These are phyloP conservation scores for Alternaria sp. DNA, from an alignment of 2,329 filamentous ascomycete genomes.

Conservation along the genomic window DNA sequence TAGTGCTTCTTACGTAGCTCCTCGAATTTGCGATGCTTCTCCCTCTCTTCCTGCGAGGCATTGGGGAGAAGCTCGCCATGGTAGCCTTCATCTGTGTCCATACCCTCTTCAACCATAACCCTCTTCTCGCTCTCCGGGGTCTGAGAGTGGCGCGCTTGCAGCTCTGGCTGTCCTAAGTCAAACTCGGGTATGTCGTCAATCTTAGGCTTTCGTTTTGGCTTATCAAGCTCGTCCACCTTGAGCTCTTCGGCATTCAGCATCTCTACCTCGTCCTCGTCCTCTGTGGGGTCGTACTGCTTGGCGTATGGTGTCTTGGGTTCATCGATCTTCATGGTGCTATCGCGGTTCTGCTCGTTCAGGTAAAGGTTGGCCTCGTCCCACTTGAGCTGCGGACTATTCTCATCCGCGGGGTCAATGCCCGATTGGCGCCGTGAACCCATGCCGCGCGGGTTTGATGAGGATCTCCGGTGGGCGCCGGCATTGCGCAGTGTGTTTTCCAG, in stretches of 20 bases:
- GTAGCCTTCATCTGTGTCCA: conserved; percentile 53
- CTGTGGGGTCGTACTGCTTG: conserved; percentile 85
- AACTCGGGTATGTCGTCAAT: conserved; percentile 87
- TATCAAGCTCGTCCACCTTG: conserved; percentile 73
- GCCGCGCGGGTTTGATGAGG: conserved; percentile 75
- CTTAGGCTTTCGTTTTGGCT: conserved; percentile 58
- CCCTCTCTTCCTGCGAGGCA: conserved; percentile 72
- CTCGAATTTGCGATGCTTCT: conserved; percentile 94
- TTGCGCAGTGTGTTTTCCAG: conserved; percentile 95
- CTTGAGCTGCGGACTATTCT: conserved; percentile 79
- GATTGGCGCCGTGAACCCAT: conserved; percentile 78
- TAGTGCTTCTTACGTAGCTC: conserved; percentile 94
- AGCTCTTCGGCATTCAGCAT: conserved; percentile 74
- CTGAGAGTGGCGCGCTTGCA: conserved; percentile 51
- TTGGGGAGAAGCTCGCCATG: conserved; percentile 67
- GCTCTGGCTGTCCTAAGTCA: conserved; percentile 89
- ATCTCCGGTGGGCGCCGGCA: conserved; percentile 85
- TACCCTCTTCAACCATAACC: conserved; percentile 75
- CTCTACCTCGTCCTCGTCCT: conserved; percentile 79
- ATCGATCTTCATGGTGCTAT: conserved; percentile 97
- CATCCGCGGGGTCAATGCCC: conserved; percentile 59
- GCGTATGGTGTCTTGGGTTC: conserved; percentile 98
- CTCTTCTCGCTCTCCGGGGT: conserved; percentile 69
- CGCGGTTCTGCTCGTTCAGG: conserved; percentile 94
- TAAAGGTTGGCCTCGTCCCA: conserved; percentile 99